phyloP scores from a whole-genome alignment of 768 basidiomycete species.

The Lactarius sp. region DNA sequence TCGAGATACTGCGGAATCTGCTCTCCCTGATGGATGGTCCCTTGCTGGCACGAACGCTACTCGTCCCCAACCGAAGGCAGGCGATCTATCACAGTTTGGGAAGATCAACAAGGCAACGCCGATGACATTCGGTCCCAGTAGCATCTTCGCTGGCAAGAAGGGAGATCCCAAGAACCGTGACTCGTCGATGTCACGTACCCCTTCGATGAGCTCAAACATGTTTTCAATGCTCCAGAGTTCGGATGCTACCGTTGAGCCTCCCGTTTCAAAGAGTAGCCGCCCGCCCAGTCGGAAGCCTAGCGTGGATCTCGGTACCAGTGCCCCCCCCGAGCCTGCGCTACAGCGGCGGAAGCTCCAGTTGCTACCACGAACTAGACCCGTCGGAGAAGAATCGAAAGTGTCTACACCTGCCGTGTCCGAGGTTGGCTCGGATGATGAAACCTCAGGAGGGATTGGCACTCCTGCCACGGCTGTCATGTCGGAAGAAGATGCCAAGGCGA shows the following conservation, averaged over 20 bases:
- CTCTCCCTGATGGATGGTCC: conserved; percentile 86
- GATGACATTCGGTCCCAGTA: conserved; percentile 79
- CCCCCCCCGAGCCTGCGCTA: conserved; percentile 42
- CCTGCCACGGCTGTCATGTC: conserved; percentile 45
- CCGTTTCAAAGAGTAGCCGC: conserved; percentile 45
- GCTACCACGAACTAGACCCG: conserved; percentile 69
- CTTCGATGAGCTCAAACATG: conserved; percentile 72
- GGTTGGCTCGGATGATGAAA: conserved; percentile 47
- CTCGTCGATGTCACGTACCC: conserved; percentile 66
- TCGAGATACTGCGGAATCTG: conserved; percentile 50
- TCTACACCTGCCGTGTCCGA: conserved; percentile 46
- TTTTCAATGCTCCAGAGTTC: conserved; percentile 75
- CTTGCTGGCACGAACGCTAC: not conserved
- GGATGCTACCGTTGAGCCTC: conserved; percentile 50
- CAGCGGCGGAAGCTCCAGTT: conserved; percentile 72
- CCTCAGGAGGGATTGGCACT: conserved; percentile 31
- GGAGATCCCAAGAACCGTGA: conserved; percentile 52
- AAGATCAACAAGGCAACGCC: conserved; percentile 68
- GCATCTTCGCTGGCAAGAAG: conserved; percentile 77
- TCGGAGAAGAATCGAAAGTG: conserved; percentile 39
- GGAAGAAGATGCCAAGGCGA: conserved; percentile 64
- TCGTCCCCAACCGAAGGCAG: conserved; percentile 68
- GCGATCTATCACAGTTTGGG: conserved; percentile 83
- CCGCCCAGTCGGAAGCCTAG: conserved; percentile 48
- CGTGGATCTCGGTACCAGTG: conserved; percentile 44